Evolutionary conservation across 1,139 yeast species (phyloP), one percentile per base, ranked within the genome.

Genomic region (Suhomyces maxii): DNA sequence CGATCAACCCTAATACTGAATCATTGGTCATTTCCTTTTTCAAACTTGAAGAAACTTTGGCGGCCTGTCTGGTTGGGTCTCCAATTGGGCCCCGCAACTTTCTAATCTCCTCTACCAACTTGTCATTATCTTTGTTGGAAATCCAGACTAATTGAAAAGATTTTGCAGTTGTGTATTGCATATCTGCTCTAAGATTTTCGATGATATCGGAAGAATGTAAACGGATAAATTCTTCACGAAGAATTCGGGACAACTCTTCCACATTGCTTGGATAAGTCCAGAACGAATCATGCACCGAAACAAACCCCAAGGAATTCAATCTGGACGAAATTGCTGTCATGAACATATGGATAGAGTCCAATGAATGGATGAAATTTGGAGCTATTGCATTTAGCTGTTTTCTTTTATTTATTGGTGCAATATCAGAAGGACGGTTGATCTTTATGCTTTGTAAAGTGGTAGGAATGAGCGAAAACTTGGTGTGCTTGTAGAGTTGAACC

Each of bases 291-390:
- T 74, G 79, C 3, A 74, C 76, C 0, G 77, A 64, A 1, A 64
- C 73, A 58, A 74, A 73, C 7, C 66, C 55, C 11, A 72, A 52
- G 0, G 51, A 50, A 1, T 46, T 41, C 5, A 48, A 34, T 12
- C 49, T 37, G 3, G 70, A 65, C 3, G 59, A 63, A 26, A 62
- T 44, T 33, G 71, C 61, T 0, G 78, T 71, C 69, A 73, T 64
- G 32, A 63, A 52, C 65, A 74, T 61, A 52, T 74, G 79, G 1
- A 66, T 57, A 0, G 79, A 67, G 50, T 74, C 79, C 11, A 74
- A 49, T 4, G 78, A 73, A 53, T 75, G 80, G 41, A 75, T 69
- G 50, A 69, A 75, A 49, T 75, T 75, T 2, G 80, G 79, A 0
- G 79, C 77, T 7, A 75, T 61, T 3, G 68, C 78, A 51, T 67